Evolutionary conservation across 2,329 filamentous ascomycete genomes (phyloP).

Genomic region (Fusarium devonianum): DNA sequence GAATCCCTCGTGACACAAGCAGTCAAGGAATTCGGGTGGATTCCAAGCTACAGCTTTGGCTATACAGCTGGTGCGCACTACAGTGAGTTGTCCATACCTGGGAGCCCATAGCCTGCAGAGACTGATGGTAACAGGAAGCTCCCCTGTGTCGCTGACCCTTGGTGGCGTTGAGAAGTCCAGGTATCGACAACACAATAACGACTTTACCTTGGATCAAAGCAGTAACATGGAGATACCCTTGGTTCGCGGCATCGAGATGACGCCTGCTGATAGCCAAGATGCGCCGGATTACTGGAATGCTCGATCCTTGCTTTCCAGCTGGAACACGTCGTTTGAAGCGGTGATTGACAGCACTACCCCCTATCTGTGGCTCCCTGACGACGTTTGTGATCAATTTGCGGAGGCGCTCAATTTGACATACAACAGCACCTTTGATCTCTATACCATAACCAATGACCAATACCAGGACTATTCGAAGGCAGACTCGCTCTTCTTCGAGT

Average conservation of each 20-base stretch:
- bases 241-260: constrained; percentile 63
- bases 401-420: constrained; percentile 68
- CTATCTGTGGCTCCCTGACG: constrained; percentile 67
- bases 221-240: constrained; percentile 65
- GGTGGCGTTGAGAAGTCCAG: constrained; percentile 74
- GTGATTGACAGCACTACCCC: constrained; percentile 70
- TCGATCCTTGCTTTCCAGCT: constrained; percentile 50
- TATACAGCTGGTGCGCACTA: constrained; percentile 81
- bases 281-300: constrained; percentile 50
- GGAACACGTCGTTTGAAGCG: constrained; percentile 58
- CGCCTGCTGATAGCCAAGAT: constrained; percentile 42
- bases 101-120: background rate
- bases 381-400: constrained; percentile 70
- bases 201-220: constrained; percentile 64
- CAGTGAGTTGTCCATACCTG: constrained; percentile 52
- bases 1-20: constrained; percentile 63
- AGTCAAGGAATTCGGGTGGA: constrained; percentile 64
- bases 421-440: constrained; percentile 69
- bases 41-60: constrained; percentile 77
- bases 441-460: constrained; percentile 67
- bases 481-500: constrained; percentile 61
- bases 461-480: constrained; percentile 54
- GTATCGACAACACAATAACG: constrained; percentile 65
- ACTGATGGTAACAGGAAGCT: constrained; percentile 42
- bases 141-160: constrained; percentile 67